phyloP scores from a whole-genome alignment of 768 basidiomycete species.

The Russula dissimulans region DNA sequence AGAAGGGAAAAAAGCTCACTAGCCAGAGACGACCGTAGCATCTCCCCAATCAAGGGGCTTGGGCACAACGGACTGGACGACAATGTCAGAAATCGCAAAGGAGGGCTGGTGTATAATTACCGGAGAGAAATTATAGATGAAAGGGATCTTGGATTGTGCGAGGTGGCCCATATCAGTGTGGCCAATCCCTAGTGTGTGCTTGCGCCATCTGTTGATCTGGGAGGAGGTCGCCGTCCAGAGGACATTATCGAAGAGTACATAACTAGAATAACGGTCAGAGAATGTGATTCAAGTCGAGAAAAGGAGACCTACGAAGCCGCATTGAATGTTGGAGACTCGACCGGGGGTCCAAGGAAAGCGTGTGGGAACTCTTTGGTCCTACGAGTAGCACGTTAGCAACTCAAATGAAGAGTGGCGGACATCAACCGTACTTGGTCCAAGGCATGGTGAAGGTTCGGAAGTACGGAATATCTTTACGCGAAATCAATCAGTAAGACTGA shows the following conservation, averaged over 20 bases:
- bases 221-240: slow-evolving; percentile 58
- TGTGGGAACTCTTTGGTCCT: slow-evolving; percentile 56
- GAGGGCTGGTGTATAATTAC: slow-evolving; percentile 20
- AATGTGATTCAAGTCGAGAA: neutral
- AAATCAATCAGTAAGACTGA: slow-evolving; percentile 2
- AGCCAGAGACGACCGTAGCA: slow-evolving; percentile 44
- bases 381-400: neutral
- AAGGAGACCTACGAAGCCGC: slow-evolving; percentile 37
- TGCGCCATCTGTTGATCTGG: slow-evolving; percentile 60
- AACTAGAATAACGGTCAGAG: slow-evolving; percentile 26
- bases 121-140: slow-evolving; percentile 59
- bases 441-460: slow-evolving; percentile 59
- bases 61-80: slow-evolving; percentile 44
- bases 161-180: slow-evolving; percentile 53
- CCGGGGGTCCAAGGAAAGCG: slow-evolving; percentile 53
- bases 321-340: slow-evolving; percentile 55
- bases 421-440: slow-evolving; percentile 39
- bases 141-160: slow-evolving; percentile 48
- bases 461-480: slow-evolving; percentile 44
- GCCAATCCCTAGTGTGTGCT: slow-evolving; percentile 37
- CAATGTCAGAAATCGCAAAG: neutral
- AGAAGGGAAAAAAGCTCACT: slow-evolving; percentile 29
- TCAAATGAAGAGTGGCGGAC: neutral
- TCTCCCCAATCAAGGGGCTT: slow-evolving; percentile 64
- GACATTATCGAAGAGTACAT: slow-evolving; percentile 56